Base-by-base conservation (phyloP, 331 rosid species). In the Pyracantha coccinea region DNA sequence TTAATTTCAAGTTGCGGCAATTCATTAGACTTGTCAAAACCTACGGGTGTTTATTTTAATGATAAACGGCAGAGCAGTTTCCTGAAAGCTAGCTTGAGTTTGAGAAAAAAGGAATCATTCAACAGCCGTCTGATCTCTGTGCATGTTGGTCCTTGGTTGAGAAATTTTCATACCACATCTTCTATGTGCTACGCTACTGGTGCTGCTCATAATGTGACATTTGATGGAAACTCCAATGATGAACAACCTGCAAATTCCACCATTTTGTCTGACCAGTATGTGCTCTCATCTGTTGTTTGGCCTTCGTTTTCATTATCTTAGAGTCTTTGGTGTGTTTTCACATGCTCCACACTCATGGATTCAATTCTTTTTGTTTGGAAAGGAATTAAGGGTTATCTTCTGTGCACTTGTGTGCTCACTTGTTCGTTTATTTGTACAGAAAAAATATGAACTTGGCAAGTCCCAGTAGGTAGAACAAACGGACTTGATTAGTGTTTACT, bases 161-260 rank as follows among this genome's bases (percentile, higher is more conserved):
- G 81, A 75, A 84, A 66, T 79, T 60, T 75, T 13, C 77, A 79
- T 50, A 25, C 63, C 27, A 74, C 80, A 6, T 72, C 85, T 58
- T 82, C 81, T 44, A 77, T 79, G 21, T 83, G 87, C 85, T 78
- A 63, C 72, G 81, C 88, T 35, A 72, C 89, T 41, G 86, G 87
- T 23, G 85, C 93, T 64, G 92, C 88, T 47, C 90, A 85, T 71
- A 85, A 83, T 81, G 84, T 91, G 27, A 85, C 92, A 10, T 77
- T 82, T 72, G 92, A 92, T 64, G 83, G 84, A n/a, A 81, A 75
- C 79, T 78, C 85, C 77, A 76, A 45, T 31, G 91, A 90, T 67
- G 89, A 87, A 65, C 91, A 71, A 75, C 76, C 70, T 45, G 71
- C 81, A 72, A 81, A 77, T 77, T 68, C 91, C 8, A 57, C 89